These are phyloP conservation scores for Xerocomus minutiporus DNA, from an alignment of 1,284 basidiomycete genomes.

Conservation along the genomic window DNA sequence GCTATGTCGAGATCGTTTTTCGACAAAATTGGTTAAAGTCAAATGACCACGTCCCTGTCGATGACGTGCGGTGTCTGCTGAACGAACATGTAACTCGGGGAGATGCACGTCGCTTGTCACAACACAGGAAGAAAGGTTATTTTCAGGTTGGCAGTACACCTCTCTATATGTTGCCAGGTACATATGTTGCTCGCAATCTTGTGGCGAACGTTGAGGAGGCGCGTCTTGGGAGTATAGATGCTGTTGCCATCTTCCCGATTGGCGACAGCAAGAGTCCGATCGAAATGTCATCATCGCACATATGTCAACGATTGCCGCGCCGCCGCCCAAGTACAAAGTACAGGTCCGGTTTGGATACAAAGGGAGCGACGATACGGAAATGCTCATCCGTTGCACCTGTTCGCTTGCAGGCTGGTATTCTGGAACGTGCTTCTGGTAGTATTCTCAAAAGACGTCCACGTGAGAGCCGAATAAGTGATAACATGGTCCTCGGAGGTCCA, in stretches of 20 bases:
- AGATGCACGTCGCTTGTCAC: no score
- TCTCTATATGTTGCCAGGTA: not conserved
- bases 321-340: not conserved
- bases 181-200: not conserved
- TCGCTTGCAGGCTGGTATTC: slow-evolving; percentile 4
- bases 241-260: slow-evolving; percentile 19
- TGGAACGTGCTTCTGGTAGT: not conserved
- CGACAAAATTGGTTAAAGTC: slow-evolving; percentile 14
- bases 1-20: slow-evolving; percentile 8
- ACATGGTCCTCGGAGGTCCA: slow-evolving; percentile 31
- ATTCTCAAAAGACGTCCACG: slow-evolving; percentile 13
- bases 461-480: slow-evolving; percentile 13
- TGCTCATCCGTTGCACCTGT: not conserved
- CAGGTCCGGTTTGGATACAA: not conserved
- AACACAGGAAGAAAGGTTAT: not conserved
- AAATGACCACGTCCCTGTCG: slow-evolving; percentile 10
- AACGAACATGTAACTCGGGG: not conserved
- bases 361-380: not conserved
- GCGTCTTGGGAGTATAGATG: no score
- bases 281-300: slow-evolving; percentile 19
- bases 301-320: not conserved
- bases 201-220: no score
- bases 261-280: slow-evolving; percentile 25
- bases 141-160: slow-evolving; percentile 7
- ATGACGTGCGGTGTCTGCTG: slow-evolving; percentile 13